Conservation (phyloP, 306 rosid species). For the Dicorynia guianensis region DNA sequence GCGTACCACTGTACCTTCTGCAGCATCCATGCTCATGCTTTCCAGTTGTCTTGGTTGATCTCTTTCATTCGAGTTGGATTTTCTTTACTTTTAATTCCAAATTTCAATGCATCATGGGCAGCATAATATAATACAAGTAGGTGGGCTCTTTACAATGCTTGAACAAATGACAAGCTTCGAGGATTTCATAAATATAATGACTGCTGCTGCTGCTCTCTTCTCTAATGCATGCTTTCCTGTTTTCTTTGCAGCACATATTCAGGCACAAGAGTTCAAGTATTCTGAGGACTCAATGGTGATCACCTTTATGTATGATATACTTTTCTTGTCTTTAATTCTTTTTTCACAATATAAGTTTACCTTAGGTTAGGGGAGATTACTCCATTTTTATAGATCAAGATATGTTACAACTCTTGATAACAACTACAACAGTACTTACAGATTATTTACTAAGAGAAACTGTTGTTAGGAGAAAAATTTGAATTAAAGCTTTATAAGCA, state of each 20-base stretch:
- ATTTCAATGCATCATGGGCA: conserved; percentile 48
- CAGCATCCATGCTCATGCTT: conserved; percentile 22
- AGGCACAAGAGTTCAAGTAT: neutral
- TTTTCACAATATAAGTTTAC: too few relatives aligned
- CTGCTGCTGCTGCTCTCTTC: conserved; percentile 24
- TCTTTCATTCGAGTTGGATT: neutral
- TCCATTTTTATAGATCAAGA: too few relatives aligned
- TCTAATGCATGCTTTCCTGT: conserved; percentile 28
- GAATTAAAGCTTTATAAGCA: too few relatives aligned
- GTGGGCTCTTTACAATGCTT: conserved; percentile 31
- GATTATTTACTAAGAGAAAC: too few relatives aligned
- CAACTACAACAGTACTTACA: too few relatives aligned
- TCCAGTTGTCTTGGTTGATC: conserved; percentile 42
- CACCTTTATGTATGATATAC: neutral
- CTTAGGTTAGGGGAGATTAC: too few relatives aligned
- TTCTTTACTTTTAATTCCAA: conserved; percentile 23
- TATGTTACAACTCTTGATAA: too few relatives aligned
- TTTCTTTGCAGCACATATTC: conserved; percentile 15
- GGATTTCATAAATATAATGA: conserved; percentile 20
- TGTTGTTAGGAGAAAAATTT: too few relatives aligned
- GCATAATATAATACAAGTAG: conserved; percentile 28
- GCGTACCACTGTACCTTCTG: neutral
- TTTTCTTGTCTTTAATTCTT: neutral
- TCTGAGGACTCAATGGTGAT: neutral
- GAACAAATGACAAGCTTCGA: conserved; percentile 41